A percentile compares a stretch with the other conserved stretches of the same genome.
phyloP scores from a whole-genome alignment of 2,329 filamentous ascomycete species.

The Botrytis tulipae region DNA sequence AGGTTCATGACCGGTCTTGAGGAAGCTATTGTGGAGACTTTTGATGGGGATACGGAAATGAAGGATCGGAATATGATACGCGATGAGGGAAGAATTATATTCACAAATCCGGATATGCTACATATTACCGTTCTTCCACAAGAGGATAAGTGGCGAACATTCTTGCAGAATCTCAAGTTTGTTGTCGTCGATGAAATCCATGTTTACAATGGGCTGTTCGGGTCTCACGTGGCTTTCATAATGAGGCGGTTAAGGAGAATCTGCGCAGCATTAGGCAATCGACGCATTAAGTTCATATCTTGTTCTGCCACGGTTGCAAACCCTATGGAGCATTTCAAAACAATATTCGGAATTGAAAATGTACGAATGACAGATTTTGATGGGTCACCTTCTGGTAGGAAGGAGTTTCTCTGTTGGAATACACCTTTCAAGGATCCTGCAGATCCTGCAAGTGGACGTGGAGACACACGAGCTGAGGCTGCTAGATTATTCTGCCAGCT shows the following conservation, averaged over 20 bases:
- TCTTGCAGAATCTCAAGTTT: constrained; percentile 83
- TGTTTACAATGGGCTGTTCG: constrained; percentile 93
- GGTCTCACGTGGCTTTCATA: constrained; percentile 89
- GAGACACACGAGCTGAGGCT: constrained; percentile 79
- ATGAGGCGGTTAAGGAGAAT: constrained; percentile 87
- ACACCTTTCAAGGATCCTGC: constrained; percentile 88
- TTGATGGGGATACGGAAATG: constrained; percentile 93
- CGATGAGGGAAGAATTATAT: constrained; percentile 87
- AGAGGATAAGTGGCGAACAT: constrained; percentile 83
- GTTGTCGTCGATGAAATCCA: constrained; percentile 92
- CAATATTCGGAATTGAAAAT: constrained; percentile 85
- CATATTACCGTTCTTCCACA: constrained; percentile 92
- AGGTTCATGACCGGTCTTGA: constrained; percentile 76
- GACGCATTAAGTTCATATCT: constrained; percentile 82
- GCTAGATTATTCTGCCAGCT: constrained; percentile 88
- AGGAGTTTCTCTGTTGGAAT: constrained; percentile 98
- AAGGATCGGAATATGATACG: constrained; percentile 72
- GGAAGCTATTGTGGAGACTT: constrained; percentile 80
- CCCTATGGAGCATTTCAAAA: constrained; percentile 85
- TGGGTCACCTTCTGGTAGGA: constrained; percentile 85
- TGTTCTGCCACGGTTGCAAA: constrained; percentile 97
- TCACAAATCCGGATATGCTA: constrained; percentile 98
- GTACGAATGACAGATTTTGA: constrained; percentile 85
- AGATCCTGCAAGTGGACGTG: constrained; percentile 82
- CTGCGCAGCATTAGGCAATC: constrained; percentile 87